A percentile compares a stretch with the other conserved stretches of the same genome.
Conservation (phyloP, 2,329 filamentous ascomycete species). For the Arthroderma uncinatum region DNA sequence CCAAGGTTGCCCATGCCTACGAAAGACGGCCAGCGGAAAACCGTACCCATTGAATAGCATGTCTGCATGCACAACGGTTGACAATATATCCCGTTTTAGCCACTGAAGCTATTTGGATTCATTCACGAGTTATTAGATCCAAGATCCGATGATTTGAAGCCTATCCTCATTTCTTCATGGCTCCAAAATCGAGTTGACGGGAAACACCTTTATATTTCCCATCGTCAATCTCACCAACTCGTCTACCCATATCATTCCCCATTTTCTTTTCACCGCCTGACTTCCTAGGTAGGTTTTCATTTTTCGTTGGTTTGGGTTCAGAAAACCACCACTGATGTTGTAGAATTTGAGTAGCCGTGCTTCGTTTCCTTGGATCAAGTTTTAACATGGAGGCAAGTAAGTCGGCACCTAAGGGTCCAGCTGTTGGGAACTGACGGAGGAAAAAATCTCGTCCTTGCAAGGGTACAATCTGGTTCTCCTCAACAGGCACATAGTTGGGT, state of each 20-base stretch:
- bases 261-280: slow-evolving; percentile 61
- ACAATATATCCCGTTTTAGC: too few species aligned
- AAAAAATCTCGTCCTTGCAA: slow-evolving; percentile 59
- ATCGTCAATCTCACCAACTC: slow-evolving; percentile 60
- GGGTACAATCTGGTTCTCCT: slow-evolving; percentile 45
- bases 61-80: too few species aligned
- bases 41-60: too few species aligned
- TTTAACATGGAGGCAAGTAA: slow-evolving; percentile 73
- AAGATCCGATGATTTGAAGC: neutral
- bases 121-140: neutral
- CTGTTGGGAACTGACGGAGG: slow-evolving; percentile 62
- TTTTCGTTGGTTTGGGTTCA: slow-evolving; percentile 71
- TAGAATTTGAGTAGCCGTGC: slow-evolving; percentile 65
- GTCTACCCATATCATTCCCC: slow-evolving; percentile 69
- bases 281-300: slow-evolving; percentile 71
- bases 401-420: slow-evolving; percentile 75
- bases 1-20: too few species aligned
- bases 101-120: too few species aligned
- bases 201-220: slow-evolving; percentile 60
- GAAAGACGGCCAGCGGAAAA: too few species aligned
- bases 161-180: neutral
- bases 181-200: slow-evolving; percentile 67
- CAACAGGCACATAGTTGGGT: slow-evolving; percentile 64
- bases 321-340: slow-evolving; percentile 76
- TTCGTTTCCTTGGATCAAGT: slow-evolving; percentile 75